These are phyloP conservation scores for Iris macrosiphon DNA, from an alignment of 106 monocot genomes.

Conservation along the genomic window DNA sequence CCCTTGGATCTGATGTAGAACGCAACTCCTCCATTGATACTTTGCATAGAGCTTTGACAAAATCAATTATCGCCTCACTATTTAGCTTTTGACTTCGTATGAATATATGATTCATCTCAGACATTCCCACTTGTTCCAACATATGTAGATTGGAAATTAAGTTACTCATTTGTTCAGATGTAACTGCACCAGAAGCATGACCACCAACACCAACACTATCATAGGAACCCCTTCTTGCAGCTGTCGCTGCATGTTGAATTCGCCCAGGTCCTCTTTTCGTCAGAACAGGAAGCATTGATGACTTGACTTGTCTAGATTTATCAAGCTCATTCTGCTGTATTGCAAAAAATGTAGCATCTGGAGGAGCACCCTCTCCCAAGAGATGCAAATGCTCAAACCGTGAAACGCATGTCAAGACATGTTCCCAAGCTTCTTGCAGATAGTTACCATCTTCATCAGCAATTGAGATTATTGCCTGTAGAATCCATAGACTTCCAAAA, in stretches of 20 bases:
- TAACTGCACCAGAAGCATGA: constrained; percentile 76
- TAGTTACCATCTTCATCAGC: constrained; percentile 99
- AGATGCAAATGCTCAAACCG: constrained; percentile 96
- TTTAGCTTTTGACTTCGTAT: constrained; percentile 85
- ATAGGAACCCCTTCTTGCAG: constrained; percentile 89
- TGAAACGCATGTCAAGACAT: constrained; percentile 92
- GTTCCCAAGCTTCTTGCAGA: constrained; percentile 98
- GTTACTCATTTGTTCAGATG: constrained; percentile 80
- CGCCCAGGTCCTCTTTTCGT: constrained; percentile 72
- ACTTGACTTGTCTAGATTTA: constrained; percentile 78
- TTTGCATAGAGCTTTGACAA: constrained; percentile 98
- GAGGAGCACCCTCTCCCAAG: constrained; percentile 88
- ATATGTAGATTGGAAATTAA: constrained; percentile 68
- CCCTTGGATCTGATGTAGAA: constrained; percentile 90
- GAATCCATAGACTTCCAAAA: constrained; percentile 15
- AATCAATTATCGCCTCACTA: constrained; percentile 92
- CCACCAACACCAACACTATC: constrained; percentile 99
- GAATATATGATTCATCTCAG: constrained; percentile 89
- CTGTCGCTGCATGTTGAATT: constrained; percentile 42
- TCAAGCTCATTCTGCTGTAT: constrained; percentile 77
- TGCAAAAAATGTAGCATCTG: constrained; percentile 96
- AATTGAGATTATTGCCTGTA: constrained; percentile 82
- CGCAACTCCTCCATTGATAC: constrained; percentile 96
- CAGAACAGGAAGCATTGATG: constrained; percentile 79
- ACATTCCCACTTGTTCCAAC: constrained; percentile 91